Percentiles rank a stretch among this genome's conserved stretches.
These are phyloP conservation scores for Neonectria hederae DNA, from an alignment of 2,329 filamentous ascomycete genomes.

Conservation along the genomic window DNA sequence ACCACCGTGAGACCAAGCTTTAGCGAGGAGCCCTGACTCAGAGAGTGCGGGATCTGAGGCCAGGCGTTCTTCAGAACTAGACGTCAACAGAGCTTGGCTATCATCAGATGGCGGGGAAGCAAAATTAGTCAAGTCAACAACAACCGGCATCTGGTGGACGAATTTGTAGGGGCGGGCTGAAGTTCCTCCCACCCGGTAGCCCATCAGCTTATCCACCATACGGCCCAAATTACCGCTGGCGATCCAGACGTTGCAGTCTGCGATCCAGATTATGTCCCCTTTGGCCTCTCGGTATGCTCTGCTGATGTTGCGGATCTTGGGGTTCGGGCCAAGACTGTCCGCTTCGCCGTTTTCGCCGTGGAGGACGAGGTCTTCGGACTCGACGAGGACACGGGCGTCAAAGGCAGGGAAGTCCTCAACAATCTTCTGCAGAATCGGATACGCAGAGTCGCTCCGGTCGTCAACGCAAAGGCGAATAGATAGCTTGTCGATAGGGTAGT, in stretches of 20 bases:
- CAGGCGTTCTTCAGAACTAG: constrained; percentile 42
- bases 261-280: constrained; percentile 90
- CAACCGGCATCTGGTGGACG: constrained; percentile 91
- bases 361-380: constrained; percentile 81
- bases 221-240: constrained; percentile 79
- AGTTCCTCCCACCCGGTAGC: constrained; percentile 63
- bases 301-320: constrained; percentile 98
- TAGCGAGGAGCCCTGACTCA: constrained; percentile 37
- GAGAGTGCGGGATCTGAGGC: constrained; percentile 32
- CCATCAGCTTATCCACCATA: constrained; percentile 89
- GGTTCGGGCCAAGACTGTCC: constrained; percentile 84
- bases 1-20: constrained; percentile 64
- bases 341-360: constrained; percentile 60
- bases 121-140: constrained; percentile 73
- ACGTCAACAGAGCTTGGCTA: constrained; percentile 46
- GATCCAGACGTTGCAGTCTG: constrained; percentile 98
- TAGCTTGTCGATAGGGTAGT: constrained; percentile 79
- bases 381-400: constrained; percentile 79
- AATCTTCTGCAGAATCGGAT: constrained; percentile 76
- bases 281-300: constrained; percentile 89
- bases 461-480: constrained; percentile 86
- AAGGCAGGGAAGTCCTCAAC: constrained; percentile 76
- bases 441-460: constrained; percentile 77
- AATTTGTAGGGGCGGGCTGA: constrained; percentile 78
- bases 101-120: constrained; percentile 29